A percentile compares a stretch with the other conserved stretches of the same genome.
These are phyloP conservation scores for Coriaria nepalensis DNA, from an alignment of 306 rosid species.

Conservation along the genomic window DNA sequence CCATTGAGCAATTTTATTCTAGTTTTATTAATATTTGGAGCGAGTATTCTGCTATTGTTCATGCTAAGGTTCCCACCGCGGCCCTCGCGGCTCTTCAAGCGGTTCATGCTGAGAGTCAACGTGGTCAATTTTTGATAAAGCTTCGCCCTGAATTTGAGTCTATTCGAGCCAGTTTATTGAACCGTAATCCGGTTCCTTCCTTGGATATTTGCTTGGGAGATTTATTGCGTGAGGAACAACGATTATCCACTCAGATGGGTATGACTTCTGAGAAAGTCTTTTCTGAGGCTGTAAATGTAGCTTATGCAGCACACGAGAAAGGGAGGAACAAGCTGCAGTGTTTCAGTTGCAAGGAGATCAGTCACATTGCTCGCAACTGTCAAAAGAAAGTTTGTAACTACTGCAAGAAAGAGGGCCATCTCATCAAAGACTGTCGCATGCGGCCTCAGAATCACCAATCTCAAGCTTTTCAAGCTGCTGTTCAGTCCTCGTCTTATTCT, in stretches of 20 bases:
- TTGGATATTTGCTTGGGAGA: neutral
- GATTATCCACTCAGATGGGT: neutral
- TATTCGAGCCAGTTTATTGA: neutral
- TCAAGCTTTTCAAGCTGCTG: neutral
- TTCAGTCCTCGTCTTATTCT: neutral
- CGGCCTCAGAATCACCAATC: neutral
- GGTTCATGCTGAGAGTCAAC: neutral
- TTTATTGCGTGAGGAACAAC: conserved; percentile 3
- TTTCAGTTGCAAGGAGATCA: neutral
- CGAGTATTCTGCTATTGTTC: neutral
- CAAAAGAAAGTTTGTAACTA: neutral
- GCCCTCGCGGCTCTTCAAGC: neutral
- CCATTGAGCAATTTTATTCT: conserved; percentile 2
- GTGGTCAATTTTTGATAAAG: conserved; percentile 6
- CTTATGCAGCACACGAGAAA: neutral
- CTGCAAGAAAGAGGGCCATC: neutral
- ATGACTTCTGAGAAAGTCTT: neutral
- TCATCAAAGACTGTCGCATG: neutral
- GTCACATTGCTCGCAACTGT: neutral
- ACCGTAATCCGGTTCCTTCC: neutral
- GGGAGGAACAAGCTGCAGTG: neutral
- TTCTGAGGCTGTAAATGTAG: neutral
- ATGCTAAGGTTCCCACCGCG: neutral
- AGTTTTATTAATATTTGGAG: neutral
- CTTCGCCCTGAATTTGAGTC: neutral